Conservation (phyloP, 2,329 filamentous ascomycete genomes). For the Trematosphaeria pertusa region DNA sequence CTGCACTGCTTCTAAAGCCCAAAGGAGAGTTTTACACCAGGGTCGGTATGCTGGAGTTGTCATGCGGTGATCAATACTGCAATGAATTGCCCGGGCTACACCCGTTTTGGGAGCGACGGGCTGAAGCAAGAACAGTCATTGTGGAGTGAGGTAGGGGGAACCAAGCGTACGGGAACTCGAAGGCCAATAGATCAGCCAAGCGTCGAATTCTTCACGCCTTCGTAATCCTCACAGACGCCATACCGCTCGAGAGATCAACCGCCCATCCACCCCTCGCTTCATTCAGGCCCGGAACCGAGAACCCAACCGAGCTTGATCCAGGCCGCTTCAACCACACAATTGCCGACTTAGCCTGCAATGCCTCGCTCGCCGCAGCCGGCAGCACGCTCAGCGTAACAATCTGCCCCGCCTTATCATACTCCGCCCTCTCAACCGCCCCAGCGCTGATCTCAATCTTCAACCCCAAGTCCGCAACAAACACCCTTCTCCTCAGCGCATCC, state of each 20-base stretch:
- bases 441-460: conserved; percentile 39
- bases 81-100: not conserved
- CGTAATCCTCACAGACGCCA: conserved; percentile 18
- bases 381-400: conserved; percentile 19
- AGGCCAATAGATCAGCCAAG: no score
- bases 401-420: conserved; percentile 13
- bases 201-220: conserved; percentile 4
- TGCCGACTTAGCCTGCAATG: conserved; percentile 21
- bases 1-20: conserved; percentile 1
- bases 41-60: conserved; percentile 3
- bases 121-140: not conserved
- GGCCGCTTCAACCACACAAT: conserved; percentile 28
- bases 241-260: conserved; percentile 20
- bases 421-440: conserved; percentile 24
- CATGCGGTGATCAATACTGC: not conserved
- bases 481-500: conserved; percentile 56
- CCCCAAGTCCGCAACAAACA: conserved; percentile 58
- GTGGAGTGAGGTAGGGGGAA: no score
- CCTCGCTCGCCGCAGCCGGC: conserved; percentile 11
- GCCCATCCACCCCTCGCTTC: conserved; percentile 23
- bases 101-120: not conserved
- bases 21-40: conserved; percentile 2
- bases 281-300: conserved; percentile 16
- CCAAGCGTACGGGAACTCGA: no score
- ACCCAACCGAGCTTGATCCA: conserved; percentile 8